phyloP scores from a whole-genome alignment of 495 filamentous ascomycete species.

The Talaromyces thailandensis region DNA sequence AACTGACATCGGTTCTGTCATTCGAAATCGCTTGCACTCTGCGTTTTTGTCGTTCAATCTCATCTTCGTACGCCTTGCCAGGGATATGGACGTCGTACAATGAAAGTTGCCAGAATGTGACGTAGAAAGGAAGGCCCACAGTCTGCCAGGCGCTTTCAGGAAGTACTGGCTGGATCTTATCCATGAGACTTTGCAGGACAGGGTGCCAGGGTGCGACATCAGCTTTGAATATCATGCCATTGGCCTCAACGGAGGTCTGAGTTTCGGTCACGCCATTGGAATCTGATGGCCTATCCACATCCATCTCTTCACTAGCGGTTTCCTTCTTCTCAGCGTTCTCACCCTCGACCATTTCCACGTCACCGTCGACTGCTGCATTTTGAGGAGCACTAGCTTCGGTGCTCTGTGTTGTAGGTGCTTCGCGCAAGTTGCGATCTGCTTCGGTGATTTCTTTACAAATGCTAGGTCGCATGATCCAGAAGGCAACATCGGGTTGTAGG shows the following conservation, averaged over 20 bases:
- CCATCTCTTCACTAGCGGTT: constrained; percentile 19
- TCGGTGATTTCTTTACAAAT: constrained; percentile 48
- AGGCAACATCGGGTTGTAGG: constrained; percentile 74
- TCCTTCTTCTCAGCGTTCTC: constrained; percentile 11
- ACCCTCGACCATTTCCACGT: constrained; percentile 25
- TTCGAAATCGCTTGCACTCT: constrained; percentile 51
- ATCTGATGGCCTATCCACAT: constrained; percentile 26
- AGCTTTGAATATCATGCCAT: constrained; percentile 7
- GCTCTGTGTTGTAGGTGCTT: constrained; percentile 1
- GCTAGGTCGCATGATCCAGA: constrained; percentile 72
- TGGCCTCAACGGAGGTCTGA: neutral
- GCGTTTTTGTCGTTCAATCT: constrained; percentile 53
- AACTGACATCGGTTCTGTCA: constrained; percentile 63
- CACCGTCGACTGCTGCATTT: constrained; percentile 16
- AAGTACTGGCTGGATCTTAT: constrained; percentile 52
- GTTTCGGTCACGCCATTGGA: constrained; percentile 3
- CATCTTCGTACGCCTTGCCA: constrained; percentile 62
- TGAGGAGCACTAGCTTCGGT: constrained; percentile 8
- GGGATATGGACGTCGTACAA: constrained; percentile 71
- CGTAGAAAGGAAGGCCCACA: constrained; percentile 70
- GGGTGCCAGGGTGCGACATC: constrained; percentile 51
- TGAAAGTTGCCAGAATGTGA: constrained; percentile 87
- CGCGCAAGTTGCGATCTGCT: constrained; percentile 23
- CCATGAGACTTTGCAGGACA: constrained; percentile 66
- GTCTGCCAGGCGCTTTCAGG: constrained; percentile 54